Conservation (phyloP, 75 land plant species). For the Larix kaempferi region DNA sequence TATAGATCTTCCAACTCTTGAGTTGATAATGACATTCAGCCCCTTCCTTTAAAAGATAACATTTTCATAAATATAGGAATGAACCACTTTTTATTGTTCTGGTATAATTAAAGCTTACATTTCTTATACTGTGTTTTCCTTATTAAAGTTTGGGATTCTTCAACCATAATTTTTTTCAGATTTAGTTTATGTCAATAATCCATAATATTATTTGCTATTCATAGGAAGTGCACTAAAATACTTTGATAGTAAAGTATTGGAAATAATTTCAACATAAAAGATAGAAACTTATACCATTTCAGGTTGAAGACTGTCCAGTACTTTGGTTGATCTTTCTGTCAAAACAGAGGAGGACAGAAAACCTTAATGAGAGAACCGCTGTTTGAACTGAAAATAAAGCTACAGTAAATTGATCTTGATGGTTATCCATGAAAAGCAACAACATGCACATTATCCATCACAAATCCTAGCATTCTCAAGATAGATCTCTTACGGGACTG, state of each 20-base stretch:
- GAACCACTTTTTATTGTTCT: too few species aligned
- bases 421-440: not conserved
- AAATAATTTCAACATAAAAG: not conserved
- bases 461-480: not conserved
- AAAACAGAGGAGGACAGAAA: not conserved
- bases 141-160: too few species aligned
- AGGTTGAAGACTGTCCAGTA: not conserved
- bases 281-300: not conserved
- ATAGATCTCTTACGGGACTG: constrained; percentile 37
- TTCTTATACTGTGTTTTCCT: too few species aligned
- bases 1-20: not conserved
- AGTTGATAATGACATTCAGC: not conserved
- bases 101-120: too few species aligned
- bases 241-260: not conserved
- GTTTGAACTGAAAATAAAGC: not conserved
- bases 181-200: not conserved
- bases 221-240: too few species aligned
- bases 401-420: not conserved
- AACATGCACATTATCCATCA: not conserved
- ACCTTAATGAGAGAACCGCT: not conserved
- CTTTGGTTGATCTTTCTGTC: constrained; percentile 12
- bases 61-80: not conserved
- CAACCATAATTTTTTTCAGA: too few species aligned
- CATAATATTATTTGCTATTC: not conserved
- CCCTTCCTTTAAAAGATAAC: not conserved